phyloP scores from a whole-genome alignment of 352 stramenopile species.

The Globisporangium solare region DNA sequence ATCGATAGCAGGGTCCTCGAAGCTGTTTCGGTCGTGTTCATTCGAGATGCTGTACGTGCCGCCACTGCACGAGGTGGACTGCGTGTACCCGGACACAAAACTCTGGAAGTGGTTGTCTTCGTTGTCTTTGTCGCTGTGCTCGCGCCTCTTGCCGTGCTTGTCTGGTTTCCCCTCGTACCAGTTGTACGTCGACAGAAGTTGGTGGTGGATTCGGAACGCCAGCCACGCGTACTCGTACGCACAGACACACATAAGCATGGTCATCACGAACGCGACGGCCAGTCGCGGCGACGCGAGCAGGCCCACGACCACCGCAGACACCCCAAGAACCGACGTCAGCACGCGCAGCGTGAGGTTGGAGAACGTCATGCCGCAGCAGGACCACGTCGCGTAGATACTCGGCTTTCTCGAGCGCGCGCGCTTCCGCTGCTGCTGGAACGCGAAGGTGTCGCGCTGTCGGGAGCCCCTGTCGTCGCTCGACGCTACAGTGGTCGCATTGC shows the following conservation, averaged over 20 bases:
- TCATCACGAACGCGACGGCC: conserved; percentile 19
- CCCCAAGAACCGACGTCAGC: conserved; percentile 22
- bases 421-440: conserved; percentile 13
- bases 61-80: conserved; percentile 24
- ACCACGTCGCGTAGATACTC: conserved; percentile 36
- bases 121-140: conserved; percentile 13
- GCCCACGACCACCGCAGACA: conserved; percentile 24
- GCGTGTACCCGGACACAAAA: conserved; percentile 24
- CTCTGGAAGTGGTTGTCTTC: conserved; percentile 28
- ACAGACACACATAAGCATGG: conserved; percentile 31
- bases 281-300: conserved; percentile 36
- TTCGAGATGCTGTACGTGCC: conserved; percentile 14
- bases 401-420: conserved; percentile 30
- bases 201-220: conserved; percentile 40
- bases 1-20: conserved; percentile 23
- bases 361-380: conserved; percentile 29
- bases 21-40: conserved; percentile 31
- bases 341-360: conserved; percentile 32
- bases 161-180: conserved; percentile 32
- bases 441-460: conserved; percentile 7
- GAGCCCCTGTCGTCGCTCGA: conserved; percentile 14
- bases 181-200: conserved; percentile 35
- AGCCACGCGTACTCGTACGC: conserved; percentile 55
- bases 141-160: conserved; percentile 12
- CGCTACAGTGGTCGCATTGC: conserved; percentile 14